Evolutionary conservation across 768 basidiomycete species (phyloP).

Genomic region (Xerocomellus chrysenteron): DNA sequence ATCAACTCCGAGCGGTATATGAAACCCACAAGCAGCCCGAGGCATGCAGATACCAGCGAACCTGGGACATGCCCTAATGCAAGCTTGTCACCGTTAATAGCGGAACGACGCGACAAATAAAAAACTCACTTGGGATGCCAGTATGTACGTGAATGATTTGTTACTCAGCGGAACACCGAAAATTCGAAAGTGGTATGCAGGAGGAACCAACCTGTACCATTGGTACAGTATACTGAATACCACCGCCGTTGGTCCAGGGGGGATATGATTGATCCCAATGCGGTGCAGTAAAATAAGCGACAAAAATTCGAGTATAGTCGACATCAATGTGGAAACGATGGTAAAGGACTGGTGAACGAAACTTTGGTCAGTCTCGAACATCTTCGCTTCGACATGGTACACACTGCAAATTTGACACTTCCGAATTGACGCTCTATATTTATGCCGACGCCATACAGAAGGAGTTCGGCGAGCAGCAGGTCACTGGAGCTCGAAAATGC

Average conservation of each 20-base stretch:
- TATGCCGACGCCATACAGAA: slow-evolving; percentile 70
- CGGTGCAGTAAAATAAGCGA: slow-evolving; percentile 64
- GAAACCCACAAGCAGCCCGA: slow-evolving; percentile 71
- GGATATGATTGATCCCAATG: slow-evolving; percentile 68
- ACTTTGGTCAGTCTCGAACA: slow-evolving; percentile 5
- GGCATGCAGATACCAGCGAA: slow-evolving; percentile 56
- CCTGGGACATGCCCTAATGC: slow-evolving; percentile 65
- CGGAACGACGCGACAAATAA: background rate
- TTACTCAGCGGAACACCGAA: slow-evolving; percentile 74
- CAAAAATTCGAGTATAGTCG: slow-evolving; percentile 66
- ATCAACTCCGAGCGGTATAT: slow-evolving; percentile 83
- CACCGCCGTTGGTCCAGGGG: slow-evolving; percentile 72
- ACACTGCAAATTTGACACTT: slow-evolving; percentile 81
- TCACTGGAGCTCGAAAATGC: slow-evolving; percentile 86
- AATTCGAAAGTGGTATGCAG: slow-evolving; percentile 71
- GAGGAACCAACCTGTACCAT: slow-evolving; percentile 74
- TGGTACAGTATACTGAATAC: slow-evolving; percentile 84
- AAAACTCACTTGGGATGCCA: slow-evolving; percentile 65
- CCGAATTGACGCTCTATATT: slow-evolving; percentile 86
- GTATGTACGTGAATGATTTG: slow-evolving; percentile 70
- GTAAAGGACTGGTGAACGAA: slow-evolving; percentile 62
- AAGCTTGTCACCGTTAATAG: slow-evolving; percentile 46
- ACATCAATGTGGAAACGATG: slow-evolving; percentile 63
- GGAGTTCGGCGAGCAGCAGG: slow-evolving; percentile 69
- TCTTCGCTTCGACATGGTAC: slow-evolving; percentile 23